phyloP scores from a whole-genome alignment of 1,284 basidiomycete species.

The Microstroma glucosiphilum region DNA sequence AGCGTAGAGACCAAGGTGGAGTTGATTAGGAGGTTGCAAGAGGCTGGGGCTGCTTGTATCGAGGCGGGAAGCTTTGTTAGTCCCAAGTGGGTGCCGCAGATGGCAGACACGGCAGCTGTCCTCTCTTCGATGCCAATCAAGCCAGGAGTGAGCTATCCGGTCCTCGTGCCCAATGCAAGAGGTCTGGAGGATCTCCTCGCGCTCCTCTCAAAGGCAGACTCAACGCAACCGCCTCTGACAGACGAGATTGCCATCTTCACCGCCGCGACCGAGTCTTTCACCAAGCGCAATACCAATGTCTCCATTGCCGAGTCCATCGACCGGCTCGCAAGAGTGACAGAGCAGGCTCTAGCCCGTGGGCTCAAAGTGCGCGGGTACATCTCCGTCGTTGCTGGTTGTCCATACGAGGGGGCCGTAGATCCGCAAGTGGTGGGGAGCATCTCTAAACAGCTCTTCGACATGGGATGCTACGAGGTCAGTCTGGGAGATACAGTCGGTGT shows the following conservation, averaged over 20 bases:
- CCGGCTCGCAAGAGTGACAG: slow-evolving; percentile 62
- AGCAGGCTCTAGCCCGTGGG: slow-evolving; percentile 60
- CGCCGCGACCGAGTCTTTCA: slow-evolving; percentile 76
- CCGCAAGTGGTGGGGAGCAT: slow-evolving; percentile 65
- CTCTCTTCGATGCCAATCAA: slow-evolving; percentile 59
- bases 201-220: slow-evolving; percentile 12
- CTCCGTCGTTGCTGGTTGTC: slow-evolving; percentile 68
- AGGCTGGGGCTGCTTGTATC: slow-evolving; percentile 67
- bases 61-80: slow-evolving; percentile 89
- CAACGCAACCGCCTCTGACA: slow-evolving; percentile 53
- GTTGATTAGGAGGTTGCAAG: slow-evolving; percentile 67
- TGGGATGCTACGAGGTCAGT: slow-evolving; percentile 91
- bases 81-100: slow-evolving; percentile 70
- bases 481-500: slow-evolving; percentile 86
- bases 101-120: slow-evolving; percentile 52
- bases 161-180: slow-evolving; percentile 76
- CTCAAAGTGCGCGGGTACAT: slow-evolving; percentile 77
- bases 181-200: slow-evolving; percentile 53
- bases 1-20: slow-evolving; percentile 71
- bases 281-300: slow-evolving; percentile 76
- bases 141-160: slow-evolving; percentile 65
- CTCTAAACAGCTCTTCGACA: slow-evolving; percentile 66
- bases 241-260: slow-evolving; percentile 87
- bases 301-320: slow-evolving; percentile 67
- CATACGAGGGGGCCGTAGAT: slow-evolving; percentile 74